These are phyloP conservation scores for Penicillium psychrosexuale DNA, from an alignment of 2,329 filamentous ascomycete species.

Conservation along the genomic window DNA sequence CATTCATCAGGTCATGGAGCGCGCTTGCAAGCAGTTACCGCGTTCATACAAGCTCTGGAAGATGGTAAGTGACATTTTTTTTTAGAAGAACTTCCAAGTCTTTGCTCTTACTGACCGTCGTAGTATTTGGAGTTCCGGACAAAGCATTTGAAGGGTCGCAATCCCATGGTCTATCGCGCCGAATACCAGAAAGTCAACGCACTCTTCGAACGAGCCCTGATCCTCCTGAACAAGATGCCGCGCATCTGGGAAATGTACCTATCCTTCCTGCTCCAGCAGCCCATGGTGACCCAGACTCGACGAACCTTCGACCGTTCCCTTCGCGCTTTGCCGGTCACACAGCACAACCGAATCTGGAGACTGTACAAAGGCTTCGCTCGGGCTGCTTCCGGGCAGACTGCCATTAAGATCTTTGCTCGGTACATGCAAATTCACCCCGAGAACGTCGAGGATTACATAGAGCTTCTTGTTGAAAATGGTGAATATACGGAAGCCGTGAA, in stretches of 20 bases:
- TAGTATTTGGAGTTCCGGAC: conserved; percentile 83
- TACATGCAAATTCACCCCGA: conserved; percentile 98
- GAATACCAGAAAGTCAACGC: conserved; percentile 94
- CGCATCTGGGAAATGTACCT: conserved; percentile 98
- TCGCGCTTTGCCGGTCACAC: conserved; percentile 85
- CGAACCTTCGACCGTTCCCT: conserved; percentile 89
- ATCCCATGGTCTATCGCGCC: conserved; percentile 71
- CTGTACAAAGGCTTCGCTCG: conserved; percentile 88
- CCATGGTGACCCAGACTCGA: conserved; percentile 81
- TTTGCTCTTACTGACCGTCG: conserved; percentile 17
- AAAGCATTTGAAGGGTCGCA: conserved; percentile 76
- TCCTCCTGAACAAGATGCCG: conserved; percentile 98
- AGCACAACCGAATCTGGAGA: conserved; percentile 94
- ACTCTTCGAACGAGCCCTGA: conserved; percentile 86
- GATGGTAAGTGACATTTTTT: conserved; percentile 56
- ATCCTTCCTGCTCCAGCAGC: conserved; percentile 82
- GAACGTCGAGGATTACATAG: conserved; percentile 91
- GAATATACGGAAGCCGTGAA: conserved; percentile 88
- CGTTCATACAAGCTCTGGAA: conserved; percentile 99
- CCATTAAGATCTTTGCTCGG: conserved; percentile 87
- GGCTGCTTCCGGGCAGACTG: conserved; percentile 83
- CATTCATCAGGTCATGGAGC: conserved; percentile 65
- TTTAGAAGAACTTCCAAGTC: not conserved
- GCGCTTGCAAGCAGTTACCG: conserved; percentile 83
- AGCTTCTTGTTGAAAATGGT: conserved; percentile 74